Percentiles rank a stretch among this genome's conserved stretches.
Conservation (phyloP, 768 basidiomycete species). For the Suillus sp. region DNA sequence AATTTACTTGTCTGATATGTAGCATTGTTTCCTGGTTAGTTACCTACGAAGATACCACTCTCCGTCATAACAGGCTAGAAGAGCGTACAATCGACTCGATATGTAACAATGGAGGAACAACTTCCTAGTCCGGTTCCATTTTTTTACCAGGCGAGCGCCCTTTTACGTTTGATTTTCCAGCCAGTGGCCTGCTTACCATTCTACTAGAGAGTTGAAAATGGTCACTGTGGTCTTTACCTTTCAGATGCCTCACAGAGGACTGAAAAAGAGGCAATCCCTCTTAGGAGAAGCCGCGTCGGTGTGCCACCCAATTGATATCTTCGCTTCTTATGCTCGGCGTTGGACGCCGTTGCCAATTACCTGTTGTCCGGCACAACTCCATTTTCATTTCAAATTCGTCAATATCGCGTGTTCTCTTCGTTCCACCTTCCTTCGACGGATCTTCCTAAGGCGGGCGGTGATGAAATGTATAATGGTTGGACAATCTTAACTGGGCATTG, state of each 20-base stretch:
- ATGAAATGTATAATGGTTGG: constrained; percentile 21
- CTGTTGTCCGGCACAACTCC: background rate
- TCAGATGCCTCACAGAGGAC: too few relatives aligned
- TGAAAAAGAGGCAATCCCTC: too few relatives aligned
- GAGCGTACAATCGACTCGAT: background rate
- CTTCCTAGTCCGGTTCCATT: background rate
- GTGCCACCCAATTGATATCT: background rate
- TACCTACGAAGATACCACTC: too few relatives aligned
- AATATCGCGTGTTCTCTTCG: constrained; percentile 25
- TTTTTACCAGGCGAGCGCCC: background rate
- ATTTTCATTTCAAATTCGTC: background rate
- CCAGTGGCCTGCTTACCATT: background rate
- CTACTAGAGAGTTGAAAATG: background rate
- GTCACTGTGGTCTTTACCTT: background rate
- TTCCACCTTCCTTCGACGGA: too few relatives aligned
- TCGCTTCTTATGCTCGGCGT: background rate
- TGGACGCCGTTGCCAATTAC: too few relatives aligned
- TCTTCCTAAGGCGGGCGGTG: constrained; percentile 27
- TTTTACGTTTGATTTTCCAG: background rate
- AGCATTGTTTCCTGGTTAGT: background rate
- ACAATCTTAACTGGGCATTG: constrained; percentile 16
- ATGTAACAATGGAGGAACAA: background rate
- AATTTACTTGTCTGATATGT: background rate
- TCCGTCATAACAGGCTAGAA: background rate
- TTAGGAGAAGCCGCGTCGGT: too few relatives aligned